A percentile compares a stretch with the other conserved stretches of the same genome.
Evolutionary conservation across 805 yeast species (phyloP).

Genomic region (Osmozyma mogii): DNA sequence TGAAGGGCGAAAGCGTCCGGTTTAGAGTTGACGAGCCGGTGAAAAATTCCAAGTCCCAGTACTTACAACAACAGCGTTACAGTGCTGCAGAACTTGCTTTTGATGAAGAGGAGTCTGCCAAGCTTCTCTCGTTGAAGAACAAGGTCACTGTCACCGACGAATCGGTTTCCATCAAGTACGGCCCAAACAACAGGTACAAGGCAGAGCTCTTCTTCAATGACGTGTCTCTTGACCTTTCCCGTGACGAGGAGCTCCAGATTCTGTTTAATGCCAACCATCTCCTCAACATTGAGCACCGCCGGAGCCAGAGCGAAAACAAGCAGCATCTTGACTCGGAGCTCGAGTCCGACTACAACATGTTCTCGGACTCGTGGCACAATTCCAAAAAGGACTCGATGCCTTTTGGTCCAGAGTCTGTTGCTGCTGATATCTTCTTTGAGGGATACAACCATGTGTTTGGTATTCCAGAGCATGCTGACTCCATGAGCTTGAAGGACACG

Average conservation of each 20-base stretch:
- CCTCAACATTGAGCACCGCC: constrained; percentile 76
- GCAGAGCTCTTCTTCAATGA: neutral
- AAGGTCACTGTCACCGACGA: neutral
- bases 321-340: constrained; percentile 27
- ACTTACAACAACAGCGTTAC: constrained; percentile 36
- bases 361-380: constrained; percentile 65
- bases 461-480: constrained; percentile 94
- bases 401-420: constrained; percentile 86
- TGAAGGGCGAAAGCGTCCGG: constrained; percentile 52
- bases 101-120: constrained; percentile 2
- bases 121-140: neutral
- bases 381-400: constrained; percentile 58
- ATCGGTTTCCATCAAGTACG: neutral
- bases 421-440: constrained; percentile 61
- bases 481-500: constrained; percentile 69
- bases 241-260: constrained; percentile 38
- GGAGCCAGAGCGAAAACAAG: constrained; percentile 32
- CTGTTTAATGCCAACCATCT: constrained; percentile 62
- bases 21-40: constrained; percentile 60
- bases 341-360: constrained; percentile 61
- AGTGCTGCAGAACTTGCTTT: constrained; percentile 6
- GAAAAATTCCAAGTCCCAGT: constrained; percentile 28
- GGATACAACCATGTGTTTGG: constrained; percentile 70
- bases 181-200: neutral
- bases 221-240: too few relatives aligned